Base-by-base conservation (phyloP, 495 filamentous ascomycete genomes). In the Tuber magnatum region DNA sequence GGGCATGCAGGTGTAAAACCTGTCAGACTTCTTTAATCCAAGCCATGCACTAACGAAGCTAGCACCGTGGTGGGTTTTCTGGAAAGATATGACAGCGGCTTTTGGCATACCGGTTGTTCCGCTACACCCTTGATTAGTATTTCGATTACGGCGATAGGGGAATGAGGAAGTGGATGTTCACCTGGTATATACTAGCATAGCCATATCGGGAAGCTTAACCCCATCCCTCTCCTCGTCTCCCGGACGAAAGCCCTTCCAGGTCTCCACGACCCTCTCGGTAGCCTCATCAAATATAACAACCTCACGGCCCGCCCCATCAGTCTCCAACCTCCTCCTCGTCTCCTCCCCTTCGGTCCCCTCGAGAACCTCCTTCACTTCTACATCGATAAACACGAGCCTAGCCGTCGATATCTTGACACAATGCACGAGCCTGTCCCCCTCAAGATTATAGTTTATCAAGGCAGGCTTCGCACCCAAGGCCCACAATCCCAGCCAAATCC, bases 101-200 rank as follows among this genome's bases (percentile, higher is more conserved):
- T 99, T 99, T 0, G 95, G 95, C 71, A 97, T 85, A 3, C 95
- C 95, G 0, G 94, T 97, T 0, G 94, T 97, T 7, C 94, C 94
- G 76, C 91, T 88, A 39, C 18, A 43, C 16, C 16, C 69, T 18
- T 18, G n/a, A 42, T 71, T 44, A 74, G 39, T 71, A 35, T 65
- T 70, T 18, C 28, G 28, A 6, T 22, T 18, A 10, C n/a, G 44
- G 42, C 46, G 43, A 56, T n/a, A 56, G 22, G 14, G 10, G n/a
- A 72, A 72, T 38, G 38, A 65, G 22, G 16, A 3, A 24, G 41
- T 41, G 28, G 40, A 38, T 44, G 72, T 46, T 69, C n/a, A 80
- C 79, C 79, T 90, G 39, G 94, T 97, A 82, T 91, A 97, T 68
- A 97, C 93, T 76, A 97, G 86, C 61, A 91, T 83, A 0, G 88